Base-by-base conservation (phyloP, 768 basidiomycete genomes). In the Auriculariales sp. region DNA sequence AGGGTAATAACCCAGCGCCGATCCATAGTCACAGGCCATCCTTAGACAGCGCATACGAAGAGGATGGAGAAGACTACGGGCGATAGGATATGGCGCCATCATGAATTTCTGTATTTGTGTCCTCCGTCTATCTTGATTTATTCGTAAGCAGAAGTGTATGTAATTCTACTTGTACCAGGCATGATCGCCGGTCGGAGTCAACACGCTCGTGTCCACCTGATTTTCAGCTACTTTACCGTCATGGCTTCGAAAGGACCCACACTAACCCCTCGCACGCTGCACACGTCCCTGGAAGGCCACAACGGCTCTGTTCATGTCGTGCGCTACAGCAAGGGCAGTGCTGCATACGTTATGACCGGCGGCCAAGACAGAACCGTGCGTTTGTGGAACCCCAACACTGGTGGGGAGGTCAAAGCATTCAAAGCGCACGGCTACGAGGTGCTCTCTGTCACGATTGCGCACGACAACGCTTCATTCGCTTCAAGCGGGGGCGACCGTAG, bases 391-490 rank as follows among this genome's bases (percentile, higher is more conserved):
- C 84, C 91, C 3, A 70, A 68, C 48, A 65, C 77, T 28, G 95
- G 93, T 22, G 73, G 79, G n/a, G 81, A 94, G 67, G 88, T 99
- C 66, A 95, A 95, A 66, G 63, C 71, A 0, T 99, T 95, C 62
- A 68, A 79, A 50, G 89, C 88, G 7, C 94, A 98, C 63, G 94
- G 91, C 27, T 94, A 97, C 62, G 95, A 98, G 62, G 87, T 99
- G 3, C 74, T 98, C 34, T 87, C 88, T 2, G 69, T 99, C 46
- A 74, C 85, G 56, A 94, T 88, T 33, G 77, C 90, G 35, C 81
- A 90, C 56, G 94, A 99, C 66, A 99, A 99, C 67, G 81, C 84
- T 27, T 83, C 84, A 58, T 92, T 99, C 57, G 92, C 83, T 12
- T 93, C 89, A 3, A 88, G 83, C 22, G 94, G 94, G 28, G 94